Percentiles rank a stretch among this genome's conserved stretches.
phyloP scores from a whole-genome alignment of 805 yeast species.

The Candida stauntonica region DNA sequence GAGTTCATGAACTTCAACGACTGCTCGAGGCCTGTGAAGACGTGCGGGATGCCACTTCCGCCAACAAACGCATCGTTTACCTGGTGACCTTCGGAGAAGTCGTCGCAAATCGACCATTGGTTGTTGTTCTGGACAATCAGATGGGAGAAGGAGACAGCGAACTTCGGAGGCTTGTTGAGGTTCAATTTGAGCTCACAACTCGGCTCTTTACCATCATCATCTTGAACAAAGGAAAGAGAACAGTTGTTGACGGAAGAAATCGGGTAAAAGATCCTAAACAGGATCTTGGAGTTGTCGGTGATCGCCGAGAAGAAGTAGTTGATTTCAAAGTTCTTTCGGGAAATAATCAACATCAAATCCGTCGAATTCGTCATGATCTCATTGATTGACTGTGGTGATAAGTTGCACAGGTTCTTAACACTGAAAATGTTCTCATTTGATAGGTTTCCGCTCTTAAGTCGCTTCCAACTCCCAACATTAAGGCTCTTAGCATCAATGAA shows the following conservation, averaged over 20 bases:
- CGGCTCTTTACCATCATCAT: conserved; percentile 26
- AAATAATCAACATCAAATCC: conserved; percentile 65
- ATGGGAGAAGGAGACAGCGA: conserved; percentile 69
- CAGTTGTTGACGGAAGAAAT: conserved; percentile 55
- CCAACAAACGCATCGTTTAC: conserved; percentile 63
- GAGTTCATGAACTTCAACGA: conserved; percentile 51
- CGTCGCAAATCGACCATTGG: conserved; percentile 80
- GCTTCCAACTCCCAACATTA: conserved; percentile 78
- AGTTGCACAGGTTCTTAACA: conserved; percentile 47
- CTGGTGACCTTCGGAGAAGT: conserved; percentile 80
- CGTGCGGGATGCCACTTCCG: conserved; percentile 64
- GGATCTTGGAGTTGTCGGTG: conserved; percentile 55
- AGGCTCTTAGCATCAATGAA: conserved; percentile 64
- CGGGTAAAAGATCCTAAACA: conserved; percentile 72
- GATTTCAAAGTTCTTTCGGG: conserved; percentile 65
- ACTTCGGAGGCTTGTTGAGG: conserved; percentile 62
- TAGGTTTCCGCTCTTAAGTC: conserved; percentile 61
- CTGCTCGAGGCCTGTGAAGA: conserved; percentile 52
- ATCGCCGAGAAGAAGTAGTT: conserved; percentile 77
- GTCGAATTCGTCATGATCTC: conserved; percentile 59
- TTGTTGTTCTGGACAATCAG: conserved; percentile 47
- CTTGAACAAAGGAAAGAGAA: conserved; percentile 38
- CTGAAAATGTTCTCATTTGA: conserved; percentile 31
- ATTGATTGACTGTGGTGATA: conserved; percentile 64
- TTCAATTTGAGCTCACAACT: conserved; percentile 45